A percentile compares a stretch with the other conserved stretches of the same genome.
phyloP scores from a whole-genome alignment of 2,329 filamentous ascomycete genomes.

The Geosmithia putterillii region DNA sequence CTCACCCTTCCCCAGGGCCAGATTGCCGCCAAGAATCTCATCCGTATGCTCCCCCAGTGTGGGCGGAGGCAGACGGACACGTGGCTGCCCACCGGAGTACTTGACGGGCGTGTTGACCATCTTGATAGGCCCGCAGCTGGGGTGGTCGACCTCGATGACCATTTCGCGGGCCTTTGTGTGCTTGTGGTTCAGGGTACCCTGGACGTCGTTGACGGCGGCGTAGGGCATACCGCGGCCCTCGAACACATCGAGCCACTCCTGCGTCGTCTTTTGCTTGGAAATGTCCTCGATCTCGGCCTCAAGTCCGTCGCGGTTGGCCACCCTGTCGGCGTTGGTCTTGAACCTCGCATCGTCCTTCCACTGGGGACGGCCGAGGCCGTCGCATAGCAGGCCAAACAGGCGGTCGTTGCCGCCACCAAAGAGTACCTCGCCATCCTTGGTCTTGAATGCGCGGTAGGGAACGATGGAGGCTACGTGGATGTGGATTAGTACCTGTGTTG shows the following conservation, averaged over 20 bases:
- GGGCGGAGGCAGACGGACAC: conserved; percentile 67
- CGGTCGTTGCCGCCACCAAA: conserved; percentile 63
- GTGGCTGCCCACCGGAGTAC: conserved; percentile 71
- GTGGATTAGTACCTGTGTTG: neutral
- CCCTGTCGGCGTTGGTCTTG: conserved; percentile 47
- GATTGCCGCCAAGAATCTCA: conserved; percentile 54
- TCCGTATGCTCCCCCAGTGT: conserved; percentile 79
- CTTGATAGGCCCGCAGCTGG: conserved; percentile 71
- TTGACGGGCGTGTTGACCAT: conserved; percentile 93
- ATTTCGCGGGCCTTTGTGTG: conserved; percentile 80
- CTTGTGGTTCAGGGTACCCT: conserved; percentile 68
- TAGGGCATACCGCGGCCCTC: conserved; percentile 90
- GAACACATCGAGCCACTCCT: conserved; percentile 76
- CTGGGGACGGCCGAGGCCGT: conserved; percentile 42
- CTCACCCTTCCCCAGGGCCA: conserved; percentile 46
- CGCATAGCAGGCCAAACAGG: conserved; percentile 53
- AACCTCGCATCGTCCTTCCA: conserved; percentile 50
- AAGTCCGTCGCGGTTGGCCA: conserved; percentile 61
- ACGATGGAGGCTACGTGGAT: conserved; percentile 70
- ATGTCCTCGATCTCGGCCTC: conserved; percentile 68
- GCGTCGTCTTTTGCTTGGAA: conserved; percentile 65
- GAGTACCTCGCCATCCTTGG: conserved; percentile 57
- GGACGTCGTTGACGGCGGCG: conserved; percentile 87
- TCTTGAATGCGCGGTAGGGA: conserved; percentile 78
- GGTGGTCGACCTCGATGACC: conserved; percentile 81